Percentiles rank a stretch among this genome's conserved stretches.
phyloP scores from a whole-genome alignment of 2,329 filamentous ascomycete genomes.

The Exophiala sp. region DNA sequence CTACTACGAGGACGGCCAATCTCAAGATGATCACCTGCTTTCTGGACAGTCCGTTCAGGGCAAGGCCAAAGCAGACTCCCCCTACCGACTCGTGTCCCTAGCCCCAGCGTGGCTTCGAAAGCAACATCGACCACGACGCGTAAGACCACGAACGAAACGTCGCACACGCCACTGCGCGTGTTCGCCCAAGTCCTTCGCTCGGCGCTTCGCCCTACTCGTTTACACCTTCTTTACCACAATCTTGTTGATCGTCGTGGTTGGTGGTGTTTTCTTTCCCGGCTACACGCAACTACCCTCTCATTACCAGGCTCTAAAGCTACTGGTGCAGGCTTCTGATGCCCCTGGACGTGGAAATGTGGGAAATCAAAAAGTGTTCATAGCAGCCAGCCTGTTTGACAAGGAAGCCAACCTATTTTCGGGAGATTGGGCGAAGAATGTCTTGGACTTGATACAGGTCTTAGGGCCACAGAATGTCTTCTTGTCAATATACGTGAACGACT shows the following conservation, averaged over 20 bases:
- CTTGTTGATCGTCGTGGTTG: slow-evolving; percentile 40
- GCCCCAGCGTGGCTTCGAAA: slow-evolving; percentile 20
- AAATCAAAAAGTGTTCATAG: slow-evolving; percentile 69
- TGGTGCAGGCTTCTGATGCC: slow-evolving; percentile 31
- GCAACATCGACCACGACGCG: slow-evolving; percentile 7
- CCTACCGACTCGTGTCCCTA: slow-evolving; percentile 10
- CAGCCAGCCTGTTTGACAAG: slow-evolving; percentile 66
- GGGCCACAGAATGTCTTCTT: slow-evolving; percentile 66
- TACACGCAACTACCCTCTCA: slow-evolving; percentile 55
- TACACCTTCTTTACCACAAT: slow-evolving; percentile 24
- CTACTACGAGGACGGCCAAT: slow-evolving; percentile 6
- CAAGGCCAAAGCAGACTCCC: slow-evolving; percentile 4
- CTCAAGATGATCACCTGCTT: slow-evolving; percentile 16
- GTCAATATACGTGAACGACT: slow-evolving; percentile 71
- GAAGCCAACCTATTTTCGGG: slow-evolving; percentile 59
- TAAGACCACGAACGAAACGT: slow-evolving; percentile 9
- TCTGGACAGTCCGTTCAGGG: slow-evolving; percentile 3
- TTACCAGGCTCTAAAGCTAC: slow-evolving; percentile 42
- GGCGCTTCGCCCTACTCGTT: slow-evolving; percentile 20
- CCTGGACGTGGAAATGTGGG: slow-evolving; percentile 49
- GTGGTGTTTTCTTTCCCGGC: slow-evolving; percentile 52
- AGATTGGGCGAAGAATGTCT: slow-evolving; percentile 60
- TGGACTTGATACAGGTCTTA: slow-evolving; percentile 62
- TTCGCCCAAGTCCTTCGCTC: slow-evolving; percentile 18
- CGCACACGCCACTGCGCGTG: slow-evolving; percentile 7